These are phyloP conservation scores for Hygrophoropsis aurantiaca DNA, from an alignment of 768 basidiomycete species.

Conservation along the genomic window DNA sequence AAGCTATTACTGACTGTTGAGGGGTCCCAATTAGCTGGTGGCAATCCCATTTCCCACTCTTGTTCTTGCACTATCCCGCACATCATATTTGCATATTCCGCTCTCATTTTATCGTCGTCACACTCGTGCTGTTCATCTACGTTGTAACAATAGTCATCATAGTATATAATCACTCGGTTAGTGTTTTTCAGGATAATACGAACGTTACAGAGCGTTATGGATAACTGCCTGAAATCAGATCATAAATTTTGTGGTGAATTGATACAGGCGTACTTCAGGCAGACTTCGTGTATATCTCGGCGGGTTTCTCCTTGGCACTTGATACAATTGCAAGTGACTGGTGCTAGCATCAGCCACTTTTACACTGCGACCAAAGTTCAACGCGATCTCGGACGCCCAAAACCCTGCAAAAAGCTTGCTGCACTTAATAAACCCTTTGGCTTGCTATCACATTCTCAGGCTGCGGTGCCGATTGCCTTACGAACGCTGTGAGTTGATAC, in stretches of 20 bases:
- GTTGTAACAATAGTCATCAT: slow-evolving; percentile 30
- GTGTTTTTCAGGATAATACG: neutral
- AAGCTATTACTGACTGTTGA: slow-evolving; percentile 1
- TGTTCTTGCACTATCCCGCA: neutral
- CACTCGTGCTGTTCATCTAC: slow-evolving; percentile 28
- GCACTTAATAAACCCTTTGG: neutral
- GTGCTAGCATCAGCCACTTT: too few species aligned
- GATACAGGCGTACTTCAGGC: too few species aligned
- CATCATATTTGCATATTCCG: slow-evolving; percentile 6
- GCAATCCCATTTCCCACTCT: neutral
- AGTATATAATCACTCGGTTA: slow-evolving; percentile 1
- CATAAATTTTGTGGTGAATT: too few species aligned
- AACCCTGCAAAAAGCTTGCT: too few species aligned
- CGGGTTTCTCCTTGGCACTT: too few species aligned
- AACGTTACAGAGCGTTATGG: too few species aligned
- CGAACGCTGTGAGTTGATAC: neutral
- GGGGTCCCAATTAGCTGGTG: too few species aligned
- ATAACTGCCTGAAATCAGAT: too few species aligned
- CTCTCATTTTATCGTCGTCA: slow-evolving; percentile 6
- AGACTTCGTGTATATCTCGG: too few species aligned
- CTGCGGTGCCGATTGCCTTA: neutral
- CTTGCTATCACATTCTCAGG: neutral
- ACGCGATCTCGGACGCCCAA: too few species aligned
- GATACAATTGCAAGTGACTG: too few species aligned
- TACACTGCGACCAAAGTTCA: too few species aligned